A percentile compares a stretch with the other conserved stretches of the same genome.
Evolutionary conservation across 306 rosid genomes (phyloP).

Genomic region (Hippophae gyantsensis): DNA sequence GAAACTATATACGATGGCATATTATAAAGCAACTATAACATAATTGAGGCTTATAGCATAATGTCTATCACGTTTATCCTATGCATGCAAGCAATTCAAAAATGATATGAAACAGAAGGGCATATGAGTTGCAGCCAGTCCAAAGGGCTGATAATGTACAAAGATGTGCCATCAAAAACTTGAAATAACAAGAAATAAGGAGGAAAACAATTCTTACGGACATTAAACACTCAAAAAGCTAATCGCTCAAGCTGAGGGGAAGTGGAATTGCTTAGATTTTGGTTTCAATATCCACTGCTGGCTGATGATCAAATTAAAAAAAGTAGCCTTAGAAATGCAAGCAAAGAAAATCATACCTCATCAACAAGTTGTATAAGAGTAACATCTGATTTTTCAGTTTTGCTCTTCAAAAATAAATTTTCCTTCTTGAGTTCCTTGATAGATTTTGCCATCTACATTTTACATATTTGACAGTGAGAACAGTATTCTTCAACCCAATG

Average conservation of each 20-base stretch:
- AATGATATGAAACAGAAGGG: no score
- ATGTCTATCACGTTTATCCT: no score
- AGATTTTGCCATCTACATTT: slow-evolving; percentile 79
- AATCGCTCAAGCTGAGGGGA: neutral
- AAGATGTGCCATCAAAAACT: no score
- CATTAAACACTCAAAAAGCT: neutral
- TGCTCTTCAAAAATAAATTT: slow-evolving; percentile 82
- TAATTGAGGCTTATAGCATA: no score
- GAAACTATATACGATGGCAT: no score
- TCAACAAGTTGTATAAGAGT: slow-evolving; percentile 75
- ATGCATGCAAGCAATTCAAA: no score
- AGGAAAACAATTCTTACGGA: no score
- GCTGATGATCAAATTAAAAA: slow-evolving; percentile 9
- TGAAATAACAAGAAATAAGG: no score
- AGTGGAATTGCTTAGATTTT: neutral
- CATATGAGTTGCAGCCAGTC: no score
- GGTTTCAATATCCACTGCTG: neutral
- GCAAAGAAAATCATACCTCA: slow-evolving; percentile 46
- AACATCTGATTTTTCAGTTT: slow-evolving; percentile 73
- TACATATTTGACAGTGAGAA: slow-evolving; percentile 19
- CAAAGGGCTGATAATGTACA: no score
- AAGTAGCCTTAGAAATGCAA: neutral
- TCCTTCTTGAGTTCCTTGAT: slow-evolving; percentile 93
- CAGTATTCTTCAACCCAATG: slow-evolving; percentile 11
- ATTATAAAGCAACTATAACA: no score